Conservation (phyloP, 306 rosid genomes). For the Carpinus viminea region DNA sequence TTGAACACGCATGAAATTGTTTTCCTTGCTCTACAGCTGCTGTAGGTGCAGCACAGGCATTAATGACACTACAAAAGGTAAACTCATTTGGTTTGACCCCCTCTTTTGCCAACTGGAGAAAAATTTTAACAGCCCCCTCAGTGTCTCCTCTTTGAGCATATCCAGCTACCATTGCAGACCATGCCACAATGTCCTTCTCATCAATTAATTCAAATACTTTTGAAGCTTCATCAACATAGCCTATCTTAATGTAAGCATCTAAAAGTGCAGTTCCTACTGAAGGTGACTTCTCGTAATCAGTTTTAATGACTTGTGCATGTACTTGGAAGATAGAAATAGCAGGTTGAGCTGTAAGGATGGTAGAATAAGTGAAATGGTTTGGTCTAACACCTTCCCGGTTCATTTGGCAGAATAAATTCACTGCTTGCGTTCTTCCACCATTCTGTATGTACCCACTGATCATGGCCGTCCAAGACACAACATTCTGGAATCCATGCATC, state of each 20-base stretch:
- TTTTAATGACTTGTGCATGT: conserved; percentile 76
- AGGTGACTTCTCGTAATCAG: conserved; percentile 65
- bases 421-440: conserved; percentile 53
- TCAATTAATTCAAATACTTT: conserved; percentile 66
- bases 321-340: conserved; percentile 49
- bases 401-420: conserved; percentile 66
- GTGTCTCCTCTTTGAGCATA: conserved; percentile 77
- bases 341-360: conserved; percentile 68
- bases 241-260: conserved; percentile 67
- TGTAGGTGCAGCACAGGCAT: conserved; percentile 73
- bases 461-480: conserved; percentile 94
- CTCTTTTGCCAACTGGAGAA: conserved; percentile 55
- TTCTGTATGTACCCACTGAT: conserved; percentile 74
- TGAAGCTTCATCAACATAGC: conserved; percentile 51
- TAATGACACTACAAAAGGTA: conserved; percentile 73
- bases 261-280: conserved; percentile 83
- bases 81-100: conserved; percentile 73
- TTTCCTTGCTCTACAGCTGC: conserved; percentile 84
- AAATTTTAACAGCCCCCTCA: conserved; percentile 58
- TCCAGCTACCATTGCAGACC: conserved; percentile 93
- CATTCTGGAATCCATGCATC: conserved; percentile 46
- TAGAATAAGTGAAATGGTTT: conserved; percentile 81
- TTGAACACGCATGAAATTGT: conserved; percentile 71
- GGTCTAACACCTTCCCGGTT: conserved; percentile 64
- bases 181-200: conserved; percentile 70